Conservation (phyloP, 2,329 filamentous ascomycete species). For the Penicillium sp. region DNA sequence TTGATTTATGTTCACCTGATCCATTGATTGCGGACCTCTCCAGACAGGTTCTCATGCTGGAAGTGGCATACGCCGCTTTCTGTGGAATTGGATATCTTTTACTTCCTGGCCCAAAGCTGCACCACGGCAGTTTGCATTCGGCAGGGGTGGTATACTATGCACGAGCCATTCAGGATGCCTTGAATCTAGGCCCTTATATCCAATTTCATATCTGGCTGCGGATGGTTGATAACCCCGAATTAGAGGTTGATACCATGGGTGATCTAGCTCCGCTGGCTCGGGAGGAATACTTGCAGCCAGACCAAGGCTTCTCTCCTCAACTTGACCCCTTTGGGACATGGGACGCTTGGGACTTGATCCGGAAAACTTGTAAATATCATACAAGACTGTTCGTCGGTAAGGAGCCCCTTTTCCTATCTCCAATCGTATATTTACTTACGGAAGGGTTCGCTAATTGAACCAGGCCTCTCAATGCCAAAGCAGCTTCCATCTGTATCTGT, state of each 20-base stretch:
- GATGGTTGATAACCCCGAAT: slow-evolving; percentile 72
- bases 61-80: slow-evolving; percentile 93
- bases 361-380: slow-evolving; percentile 82
- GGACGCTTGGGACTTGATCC: slow-evolving; percentile 91
- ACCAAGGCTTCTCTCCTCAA: slow-evolving; percentile 43
- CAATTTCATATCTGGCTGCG: slow-evolving; percentile 78
- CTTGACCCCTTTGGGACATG: slow-evolving; percentile 75
- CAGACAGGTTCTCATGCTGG: slow-evolving; percentile 82
- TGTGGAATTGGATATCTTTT: slow-evolving; percentile 83
- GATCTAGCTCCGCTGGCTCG: slow-evolving; percentile 46
- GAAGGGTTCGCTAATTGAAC: background rate
- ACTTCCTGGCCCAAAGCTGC: slow-evolving; percentile 70
- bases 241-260: slow-evolving; percentile 47
- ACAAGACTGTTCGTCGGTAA: slow-evolving; percentile 78
- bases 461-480: slow-evolving; percentile 58
- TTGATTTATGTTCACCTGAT: slow-evolving; percentile 80
- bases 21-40: slow-evolving; percentile 82
- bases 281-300: slow-evolving; percentile 36
- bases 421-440: background rate
- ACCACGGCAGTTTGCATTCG: slow-evolving; percentile 52
- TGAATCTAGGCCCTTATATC: slow-evolving; percentile 71
- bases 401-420: slow-evolving; percentile 34
- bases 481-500: slow-evolving; percentile 56
- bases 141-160: slow-evolving; percentile 69
- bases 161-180: slow-evolving; percentile 75